A percentile compares a stretch with the other conserved stretches of the same genome.
phyloP scores from a whole-genome alignment of 352 stramenopile genomes.

The Globisporangium takayamanum region DNA sequence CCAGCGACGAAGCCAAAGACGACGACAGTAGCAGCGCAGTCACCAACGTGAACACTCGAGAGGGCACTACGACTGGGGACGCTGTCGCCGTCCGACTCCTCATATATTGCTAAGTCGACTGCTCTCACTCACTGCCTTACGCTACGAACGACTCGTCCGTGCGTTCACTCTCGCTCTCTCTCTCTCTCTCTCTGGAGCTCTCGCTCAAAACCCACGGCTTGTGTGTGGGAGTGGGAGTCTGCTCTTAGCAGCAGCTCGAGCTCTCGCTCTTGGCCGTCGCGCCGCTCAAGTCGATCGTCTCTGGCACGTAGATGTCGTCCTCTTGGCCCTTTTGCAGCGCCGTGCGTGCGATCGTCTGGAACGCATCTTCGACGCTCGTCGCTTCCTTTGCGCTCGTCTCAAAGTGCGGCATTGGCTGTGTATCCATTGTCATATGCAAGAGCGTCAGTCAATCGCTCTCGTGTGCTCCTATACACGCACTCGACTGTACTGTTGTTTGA shows the following conservation, averaged over 20 bases:
- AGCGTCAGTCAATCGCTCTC: not conserved
- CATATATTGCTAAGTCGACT: constrained; percentile 1
- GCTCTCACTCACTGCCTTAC: not conserved
- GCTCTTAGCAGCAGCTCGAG: constrained; percentile 62
- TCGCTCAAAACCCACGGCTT: too few species aligned
- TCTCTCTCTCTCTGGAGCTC: not conserved
- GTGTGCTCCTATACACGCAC: not conserved
- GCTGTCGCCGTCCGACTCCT: not conserved
- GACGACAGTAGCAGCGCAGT: not conserved
- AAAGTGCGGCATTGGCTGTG: constrained; percentile 92
- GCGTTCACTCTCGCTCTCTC: not conserved
- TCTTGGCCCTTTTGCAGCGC: constrained; percentile 85
- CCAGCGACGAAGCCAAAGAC: not conserved
- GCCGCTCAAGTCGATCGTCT: constrained; percentile 82
- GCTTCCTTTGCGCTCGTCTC: constrained; percentile 97
- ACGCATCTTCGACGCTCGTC: constrained; percentile 96
- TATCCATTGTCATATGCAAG: not conserved
- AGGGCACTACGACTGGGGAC: too few species aligned
- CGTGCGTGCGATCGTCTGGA: constrained; percentile 89
- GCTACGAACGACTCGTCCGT: not conserved
- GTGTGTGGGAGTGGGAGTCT: too few species aligned
- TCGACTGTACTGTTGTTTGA: not conserved
- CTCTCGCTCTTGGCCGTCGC: constrained; percentile 60
- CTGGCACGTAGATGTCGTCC: constrained; percentile 83
- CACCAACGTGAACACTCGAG: not conserved